Evolutionary conservation across 2,329 filamentous ascomycete species (phyloP), one percentile per base, ranked within the genome.

Genomic region (Nigrospora oryzae): DNA sequence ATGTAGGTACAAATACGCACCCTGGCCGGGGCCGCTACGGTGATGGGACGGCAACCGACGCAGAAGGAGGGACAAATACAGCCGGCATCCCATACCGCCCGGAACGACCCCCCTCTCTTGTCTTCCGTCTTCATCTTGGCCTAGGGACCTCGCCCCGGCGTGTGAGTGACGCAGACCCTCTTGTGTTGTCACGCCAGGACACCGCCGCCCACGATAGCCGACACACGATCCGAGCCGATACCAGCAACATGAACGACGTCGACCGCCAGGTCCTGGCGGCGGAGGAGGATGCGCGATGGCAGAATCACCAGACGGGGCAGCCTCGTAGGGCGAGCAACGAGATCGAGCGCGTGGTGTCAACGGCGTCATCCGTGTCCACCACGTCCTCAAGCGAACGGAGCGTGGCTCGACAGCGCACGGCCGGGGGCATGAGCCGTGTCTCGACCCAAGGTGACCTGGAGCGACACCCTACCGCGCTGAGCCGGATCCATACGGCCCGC

Each of bases 371-470:
- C 5, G 63, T 66, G 14, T 71, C 72, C 32, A 73, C 74, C 6
- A 70, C 69, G 0, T 71, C 72, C 0, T 72, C 70, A 36, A 63
- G 50, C 49, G 60, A 63, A 11, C 56, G 57, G 31, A 61, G 54
- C 11, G 56, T 54, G 17, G 56, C 56, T 38, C 55, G 63, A 49
- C 66, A 68, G 6, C 40, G 40, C 17, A 42, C 40, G 44, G 60
- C 70, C 46, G 67, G 65, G 42, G 63, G 59, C 47, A 74, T 86
- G 65, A 80, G 75, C 56, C 73, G 81, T 43, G 60, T 80, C n/a
- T 71, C 79, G 5, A 87, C 83, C 4, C 73, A 81, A 50, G 67
- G 70, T 53, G 84, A 88, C 56, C 71, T 88, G 35, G 84, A 87
- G 59, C 72, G 82, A 46, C 77, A 86, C 52, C 77, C 78, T 15